phyloP scores from a whole-genome alignment of 768 basidiomycete genomes.

The Coprinopsis marcescibilis region DNA sequence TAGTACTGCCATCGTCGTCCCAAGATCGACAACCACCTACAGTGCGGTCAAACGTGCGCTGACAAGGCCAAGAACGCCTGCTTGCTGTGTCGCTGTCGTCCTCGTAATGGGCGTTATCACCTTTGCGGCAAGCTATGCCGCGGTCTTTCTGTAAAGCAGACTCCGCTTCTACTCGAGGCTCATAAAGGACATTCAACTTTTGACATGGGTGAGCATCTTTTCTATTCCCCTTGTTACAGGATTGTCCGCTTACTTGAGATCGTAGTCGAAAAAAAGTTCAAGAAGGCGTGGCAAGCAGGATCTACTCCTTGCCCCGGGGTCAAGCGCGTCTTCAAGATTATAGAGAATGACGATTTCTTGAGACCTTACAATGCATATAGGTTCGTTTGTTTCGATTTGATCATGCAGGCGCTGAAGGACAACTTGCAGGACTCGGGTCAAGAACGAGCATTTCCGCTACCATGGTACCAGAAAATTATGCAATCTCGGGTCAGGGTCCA shows the following conservation, averaged over 20 bases:
- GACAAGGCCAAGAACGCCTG: slow-evolving; percentile 22
- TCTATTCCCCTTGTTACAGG: neutral
- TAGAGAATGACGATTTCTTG: slow-evolving; percentile 13
- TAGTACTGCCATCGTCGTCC: slow-evolving; percentile 25
- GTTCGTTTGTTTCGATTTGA: slow-evolving; percentile 4
- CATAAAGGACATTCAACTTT: slow-evolving; percentile 15
- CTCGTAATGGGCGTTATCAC: slow-evolving; percentile 20
- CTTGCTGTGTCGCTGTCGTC: slow-evolving; percentile 22
- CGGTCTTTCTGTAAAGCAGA: slow-evolving; percentile 14
- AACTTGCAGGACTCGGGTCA: slow-evolving; percentile 16
- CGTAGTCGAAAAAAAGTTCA: slow-evolving; percentile 15
- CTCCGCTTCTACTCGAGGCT: slow-evolving; percentile 19
- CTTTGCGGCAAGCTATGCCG: slow-evolving; percentile 19
- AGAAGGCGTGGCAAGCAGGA: slow-evolving; percentile 11
- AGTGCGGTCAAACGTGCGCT: slow-evolving; percentile 20
- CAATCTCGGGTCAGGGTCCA: slow-evolving; percentile 20
- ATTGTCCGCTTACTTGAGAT: neutral
- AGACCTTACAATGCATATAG: slow-evolving; percentile 13
- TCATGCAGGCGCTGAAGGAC: neutral
- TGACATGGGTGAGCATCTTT: slow-evolving; percentile 13
- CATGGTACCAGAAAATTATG: slow-evolving; percentile 25
- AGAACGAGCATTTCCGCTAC: slow-evolving; percentile 26
- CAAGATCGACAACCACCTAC: slow-evolving; percentile 16
- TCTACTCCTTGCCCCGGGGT: slow-evolving; percentile 8
- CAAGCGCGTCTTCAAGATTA: slow-evolving; percentile 14